Base-by-base conservation (phyloP, 108 stramenopile genomes). In the Cyclotella atomus region DNA sequence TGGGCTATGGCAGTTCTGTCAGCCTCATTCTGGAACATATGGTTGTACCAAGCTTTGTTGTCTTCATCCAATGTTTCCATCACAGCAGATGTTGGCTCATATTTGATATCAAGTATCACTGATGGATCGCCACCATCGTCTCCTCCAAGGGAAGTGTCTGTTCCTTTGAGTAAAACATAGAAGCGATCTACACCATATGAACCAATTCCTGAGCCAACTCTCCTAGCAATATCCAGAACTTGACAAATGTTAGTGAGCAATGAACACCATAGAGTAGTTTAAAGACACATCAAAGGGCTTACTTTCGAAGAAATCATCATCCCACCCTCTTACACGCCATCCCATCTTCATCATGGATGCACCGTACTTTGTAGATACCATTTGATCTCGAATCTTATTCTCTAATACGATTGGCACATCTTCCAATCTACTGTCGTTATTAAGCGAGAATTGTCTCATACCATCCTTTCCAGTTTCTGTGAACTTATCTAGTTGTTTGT, bases 341-440 rank as follows among this genome's bases (percentile, higher is more conserved):
- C 86, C 88, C 82, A 87, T 70, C 34, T 87, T 82, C 84, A 85
- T 84, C 86, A 87, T 70, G 6, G 84, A 73, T 29, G 88, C 83
- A 23, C 86, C 85, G 68, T 86, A 89, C 33, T 71, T 60, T 8
- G 73, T 77, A 7, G 71, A 66, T 17, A 82, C 82, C 27, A 89
- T 85, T 24, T 73, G 83, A 24, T 16, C 52, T 15, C 73, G 59
- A 36, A 89, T 81, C 33, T 79, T 59, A 12, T 65, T 25, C 14
- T 80, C 83, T 23, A 83, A 38, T 25, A 81, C 79, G 21, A 47
- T 33, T 35, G 79, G 50, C 29, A 88, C 75, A 19, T 75, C 59
- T 14, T 59, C 79, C 32, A 88, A 73, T 17, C 69, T 55, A 20
- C 79, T 87, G 7, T 78, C 33, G 28, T 81, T 32, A 35, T 77